Base-by-base conservation (phyloP, 495 filamentous ascomycete species). In the Talaromyces thailandensis region DNA sequence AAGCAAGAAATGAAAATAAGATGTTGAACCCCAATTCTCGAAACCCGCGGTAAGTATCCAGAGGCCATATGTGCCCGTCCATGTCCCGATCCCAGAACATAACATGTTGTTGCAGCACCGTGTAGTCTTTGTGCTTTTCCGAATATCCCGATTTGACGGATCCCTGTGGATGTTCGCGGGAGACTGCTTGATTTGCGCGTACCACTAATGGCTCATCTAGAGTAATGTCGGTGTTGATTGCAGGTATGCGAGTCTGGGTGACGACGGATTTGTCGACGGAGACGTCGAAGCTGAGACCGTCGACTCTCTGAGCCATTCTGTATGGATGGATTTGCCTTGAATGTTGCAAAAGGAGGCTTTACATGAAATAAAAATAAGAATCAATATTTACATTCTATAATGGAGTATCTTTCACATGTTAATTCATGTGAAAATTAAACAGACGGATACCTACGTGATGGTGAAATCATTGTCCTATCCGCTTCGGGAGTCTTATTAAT, bases 31-130 rank as follows among this genome's bases (percentile, higher is more conserved):
- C 82, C 1, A 85, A 65, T 5, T 69, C 69, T 26, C 74, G 75
- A 68, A 85, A 85, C 7, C 83, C 82, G 12, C n/a, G 56, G 71
- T 75, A 85, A 4, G 79, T 82, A 61, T 85, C 81, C 45, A 63
- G 66, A 0, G 83, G 82, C 67, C 68, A 81, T 66, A 85, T 83
- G 11, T 78, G 68, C 29, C 76, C 77, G 67, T 86, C 83, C 25
- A 63, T 58, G 65, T 83, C 78, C 25, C 65, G 64, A 65, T 83
- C 82, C 71, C 75, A 86, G 71, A 83, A 85, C 60, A 73, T 69
- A 63, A 78, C 67, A 68, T 84, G 83, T 65, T 83, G 82, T 65
- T 83, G 81, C 4, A 84, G 72, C 18, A 79, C 77, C 2, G 74
- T 66, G 26, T 56, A 56, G 16, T 56, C 53, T 18, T 56, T 56